Conservation (phyloP, 2,329 filamentous ascomycete species). For the Colletotrichum cuscutae region DNA sequence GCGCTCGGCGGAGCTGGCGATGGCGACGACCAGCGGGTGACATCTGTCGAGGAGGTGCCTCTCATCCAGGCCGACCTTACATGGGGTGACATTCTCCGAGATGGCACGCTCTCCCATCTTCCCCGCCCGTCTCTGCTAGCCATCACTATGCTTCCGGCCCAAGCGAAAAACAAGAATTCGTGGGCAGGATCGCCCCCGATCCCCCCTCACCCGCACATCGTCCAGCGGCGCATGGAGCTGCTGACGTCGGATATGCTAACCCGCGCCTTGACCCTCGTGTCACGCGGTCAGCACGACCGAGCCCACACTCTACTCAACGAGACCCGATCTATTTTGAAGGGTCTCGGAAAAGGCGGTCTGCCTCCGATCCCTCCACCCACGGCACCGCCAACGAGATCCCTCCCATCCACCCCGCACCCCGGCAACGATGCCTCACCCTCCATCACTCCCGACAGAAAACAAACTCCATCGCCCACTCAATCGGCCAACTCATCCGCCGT, state of each 20-base stretch:
- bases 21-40: conserved; percentile 81
- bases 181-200: conserved; percentile 81
- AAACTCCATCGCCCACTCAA: conserved; percentile 51
- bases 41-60: conserved; percentile 94
- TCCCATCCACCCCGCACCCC: conserved; percentile 48
- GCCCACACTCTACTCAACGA: conserved; percentile 93
- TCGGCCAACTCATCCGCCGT: conserved; percentile 61
- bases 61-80: conserved; percentile 93
- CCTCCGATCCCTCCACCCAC: conserved; percentile 82
- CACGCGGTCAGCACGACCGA: conserved; percentile 90
- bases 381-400: conserved; percentile 46
- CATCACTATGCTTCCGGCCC: conserved; percentile 90
- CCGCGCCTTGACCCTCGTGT: conserved; percentile 88
- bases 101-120: conserved; percentile 86
- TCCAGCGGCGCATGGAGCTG: conserved; percentile 96
- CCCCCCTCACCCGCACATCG: conserved; percentile 92
- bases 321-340: conserved; percentile 94
- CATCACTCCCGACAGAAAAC: conserved; percentile 55
- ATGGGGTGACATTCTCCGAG: conserved; percentile 92
- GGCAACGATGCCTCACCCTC: conserved; percentile 60
- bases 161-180: conserved; percentile 70
- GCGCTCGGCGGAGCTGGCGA: conserved; percentile 90
- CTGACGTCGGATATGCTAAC: conserved; percentile 98
- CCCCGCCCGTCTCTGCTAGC: conserved; percentile 90
- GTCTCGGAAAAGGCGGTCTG: conserved; percentile 92